Evolutionary conservation across 2,329 filamentous ascomycete species (phyloP), one percentile per base, ranked within the genome.

Genomic region (Ciborinia camelliae): DNA sequence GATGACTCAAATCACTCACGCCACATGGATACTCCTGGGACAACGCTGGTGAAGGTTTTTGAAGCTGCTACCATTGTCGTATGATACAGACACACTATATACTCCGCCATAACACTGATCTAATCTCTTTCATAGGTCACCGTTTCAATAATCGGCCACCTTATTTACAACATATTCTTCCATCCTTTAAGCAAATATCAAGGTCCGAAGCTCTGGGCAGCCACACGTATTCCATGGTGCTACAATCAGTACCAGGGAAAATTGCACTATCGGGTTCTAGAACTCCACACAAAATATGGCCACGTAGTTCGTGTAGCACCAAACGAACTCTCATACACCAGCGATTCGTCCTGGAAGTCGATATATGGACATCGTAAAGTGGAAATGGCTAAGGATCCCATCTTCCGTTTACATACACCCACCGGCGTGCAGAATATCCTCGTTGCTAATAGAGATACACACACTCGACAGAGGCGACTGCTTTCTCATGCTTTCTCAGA

Each of bases 281-380:
- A 62, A 5, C 75, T 81, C 3, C 80, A 81, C 72, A 68, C 70
- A 9, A 76, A 75, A 67, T 80, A 81, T 69, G 79, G 80, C 2
- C 78, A 78, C 30, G 68, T 82, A 6, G 80, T 83, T 64, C 78
- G 81, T n/a, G 79, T 82, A 59, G 79, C 77, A 2, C 81, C 81
- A 12, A 74, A 81, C 68, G 80, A 82, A 71, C 74, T 83, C 5
- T 81, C 80, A 0, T 71, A 82, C 45, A 53, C 14, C 8, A 52
- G 47, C 32, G 45, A 45, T 14, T 30, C 20, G 6, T 45, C 45
- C n/a, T 62, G 59, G 59, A 62, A 51, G 32, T 23, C 28, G 15
- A 62, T 51, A 18, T 59, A 59, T 20, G 41, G 39, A 8, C 55
- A 45, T 18, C 52, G 52, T 28, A 41, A 37, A 37, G 35, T 37